Evolutionary conservation across 208 protist genomes (phyloP), one percentile per base, ranked within the genome.

Genomic region (Angomonas desouzai): DNA sequence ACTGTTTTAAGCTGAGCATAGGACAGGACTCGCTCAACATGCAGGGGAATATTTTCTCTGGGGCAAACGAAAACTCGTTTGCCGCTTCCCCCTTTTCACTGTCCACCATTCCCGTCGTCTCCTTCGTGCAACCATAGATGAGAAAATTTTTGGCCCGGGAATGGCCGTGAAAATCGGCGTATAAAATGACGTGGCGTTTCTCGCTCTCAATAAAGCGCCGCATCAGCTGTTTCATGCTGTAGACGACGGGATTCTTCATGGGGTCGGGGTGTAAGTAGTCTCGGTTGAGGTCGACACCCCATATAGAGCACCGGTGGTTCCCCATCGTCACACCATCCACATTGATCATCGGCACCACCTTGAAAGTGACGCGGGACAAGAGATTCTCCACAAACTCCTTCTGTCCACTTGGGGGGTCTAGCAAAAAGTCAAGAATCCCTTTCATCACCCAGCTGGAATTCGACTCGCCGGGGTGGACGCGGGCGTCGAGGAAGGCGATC

Each of bases 331-430:
- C 98, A 29, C 98, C 98, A 68, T 99, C 98, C 7, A 93, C 88
- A 76, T 99, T 99, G 10, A 99, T 74, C 97, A 99, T 99, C 1
- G 98, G 98, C 13, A 99, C 79, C 34, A 98, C 84, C 72, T 99
- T 98, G 70, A 91, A 94, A 20, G 96, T 89, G 55, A 92, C 90
- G n/a, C 40, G 64, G 16, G 83, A 77, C 27, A 89, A 77, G 25
- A 97, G 68, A 9, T 60, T 38, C 25, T 48, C 28, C n/a, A 64
- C 38, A 25, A 27, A 58, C n/a, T 48, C 68, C 27, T 51, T 13
- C 55, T 55, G 18, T 29, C 59, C 27, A 34, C 63, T 23, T 47
- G 27, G 11, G 20, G 51, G 30, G 22, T 64, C 33, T 22, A 91
- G 32, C 28, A 98, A 74, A 23, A 74, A 89, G 58, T 97, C 82